phyloP scores from a whole-genome alignment of 495 filamentous ascomycete genomes.

The Xylaria curta region DNA sequence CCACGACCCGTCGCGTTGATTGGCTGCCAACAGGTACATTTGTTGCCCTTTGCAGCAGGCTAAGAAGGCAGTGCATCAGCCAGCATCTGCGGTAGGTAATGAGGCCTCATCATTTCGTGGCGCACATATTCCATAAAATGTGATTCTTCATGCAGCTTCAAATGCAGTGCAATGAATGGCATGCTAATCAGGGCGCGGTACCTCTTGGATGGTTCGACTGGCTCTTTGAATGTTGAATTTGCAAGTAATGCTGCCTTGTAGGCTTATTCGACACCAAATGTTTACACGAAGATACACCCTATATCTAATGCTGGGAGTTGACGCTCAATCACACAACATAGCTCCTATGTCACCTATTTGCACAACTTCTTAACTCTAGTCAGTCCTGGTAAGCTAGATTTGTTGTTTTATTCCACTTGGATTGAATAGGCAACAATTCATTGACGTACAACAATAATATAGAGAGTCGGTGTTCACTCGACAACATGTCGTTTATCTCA shows the following conservation, averaged over 20 bases:
- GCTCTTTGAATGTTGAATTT: background rate
- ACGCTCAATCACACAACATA: background rate
- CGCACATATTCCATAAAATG: background rate
- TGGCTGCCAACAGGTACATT: background rate
- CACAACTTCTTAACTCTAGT: background rate
- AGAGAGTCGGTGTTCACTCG: background rate
- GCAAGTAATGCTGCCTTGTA: background rate
- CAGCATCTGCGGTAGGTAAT: background rate
- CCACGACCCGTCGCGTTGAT: background rate
- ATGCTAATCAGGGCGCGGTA: background rate
- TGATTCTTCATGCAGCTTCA: background rate
- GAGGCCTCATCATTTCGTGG: background rate
- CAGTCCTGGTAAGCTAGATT: background rate
- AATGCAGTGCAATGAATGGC: background rate
- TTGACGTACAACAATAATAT: background rate
- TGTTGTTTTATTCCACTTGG: background rate
- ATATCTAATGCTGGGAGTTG: background rate
- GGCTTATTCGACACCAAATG: background rate
- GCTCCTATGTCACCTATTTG: background rate
- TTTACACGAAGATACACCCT: background rate
- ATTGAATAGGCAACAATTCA: background rate
- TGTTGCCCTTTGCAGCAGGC: background rate
- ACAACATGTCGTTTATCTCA: slow-evolving; percentile 6
- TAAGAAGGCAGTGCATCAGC: slow-evolving; percentile 15
- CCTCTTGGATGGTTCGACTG: background rate